Conservation (phyloP, 1,284 basidiomycete species). For the Cutaneotrichosporon sp. region DNA sequence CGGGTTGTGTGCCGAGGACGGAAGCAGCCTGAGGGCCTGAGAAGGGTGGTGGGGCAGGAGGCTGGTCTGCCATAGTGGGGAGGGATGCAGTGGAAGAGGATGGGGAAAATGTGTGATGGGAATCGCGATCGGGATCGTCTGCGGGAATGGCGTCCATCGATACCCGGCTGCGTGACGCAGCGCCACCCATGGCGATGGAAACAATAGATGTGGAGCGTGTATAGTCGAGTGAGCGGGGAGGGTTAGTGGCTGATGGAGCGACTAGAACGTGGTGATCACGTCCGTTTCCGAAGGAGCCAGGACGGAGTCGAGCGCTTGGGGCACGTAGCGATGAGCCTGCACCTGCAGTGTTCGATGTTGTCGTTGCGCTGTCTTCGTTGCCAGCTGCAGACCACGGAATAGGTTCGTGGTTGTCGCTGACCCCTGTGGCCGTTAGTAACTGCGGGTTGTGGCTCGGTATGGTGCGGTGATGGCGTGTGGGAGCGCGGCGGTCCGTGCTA, state of each 20-base stretch:
- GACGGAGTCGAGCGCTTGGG: not conserved
- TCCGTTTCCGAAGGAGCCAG: not conserved
- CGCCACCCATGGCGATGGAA: not conserved
- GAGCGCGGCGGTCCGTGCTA: not conserved
- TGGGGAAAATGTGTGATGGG: slow-evolving; percentile 8
- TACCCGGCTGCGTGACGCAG: slow-evolving; percentile 15
- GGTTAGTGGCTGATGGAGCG: not conserved
- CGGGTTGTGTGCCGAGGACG: not conserved
- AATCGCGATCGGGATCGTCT: slow-evolving; percentile 4
- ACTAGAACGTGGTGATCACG: not conserved
- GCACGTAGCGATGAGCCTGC: not conserved
- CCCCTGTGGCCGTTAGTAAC: no score
- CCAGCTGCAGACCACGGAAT: no score
- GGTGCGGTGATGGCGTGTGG: not conserved
- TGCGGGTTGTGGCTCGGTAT: no score
- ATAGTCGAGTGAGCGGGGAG: not conserved
- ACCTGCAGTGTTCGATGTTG: not conserved
- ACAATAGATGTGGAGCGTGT: not conserved
- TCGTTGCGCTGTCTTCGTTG: not conserved
- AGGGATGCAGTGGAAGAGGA: slow-evolving; percentile 15
- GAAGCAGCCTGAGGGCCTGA: not conserved
- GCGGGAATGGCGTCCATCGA: slow-evolving; percentile 18
- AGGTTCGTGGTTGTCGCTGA: slow-evolving; percentile 7
- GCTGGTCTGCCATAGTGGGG: slow-evolving; percentile 10
- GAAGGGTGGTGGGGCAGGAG: slow-evolving; percentile 1